Conservation (phyloP, 176 grass and related monocot species). For the Musa acuminata region DNA sequence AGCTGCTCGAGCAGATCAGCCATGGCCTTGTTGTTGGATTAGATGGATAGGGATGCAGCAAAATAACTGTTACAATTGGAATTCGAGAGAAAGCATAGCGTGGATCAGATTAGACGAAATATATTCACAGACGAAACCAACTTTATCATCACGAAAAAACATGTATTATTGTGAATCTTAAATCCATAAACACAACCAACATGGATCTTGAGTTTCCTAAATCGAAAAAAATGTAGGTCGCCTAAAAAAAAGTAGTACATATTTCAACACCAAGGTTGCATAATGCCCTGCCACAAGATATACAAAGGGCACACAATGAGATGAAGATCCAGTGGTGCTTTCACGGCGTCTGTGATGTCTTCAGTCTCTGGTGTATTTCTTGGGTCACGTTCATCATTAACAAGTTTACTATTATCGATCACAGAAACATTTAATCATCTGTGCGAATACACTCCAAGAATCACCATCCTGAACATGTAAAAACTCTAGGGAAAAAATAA, state of each 20-base stretch:
- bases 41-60: too few species aligned
- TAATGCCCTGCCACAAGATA: not conserved
- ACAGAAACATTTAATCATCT: not conserved
- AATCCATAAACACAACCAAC: not conserved
- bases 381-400: not conserved
- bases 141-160: not conserved
- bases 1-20: too few species aligned
- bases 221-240: not conserved
- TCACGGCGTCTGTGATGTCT: not conserved
- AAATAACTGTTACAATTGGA: too few species aligned
- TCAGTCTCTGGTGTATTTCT: not conserved
- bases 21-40: too few species aligned
- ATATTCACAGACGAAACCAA: too few species aligned
- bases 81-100: too few species aligned
- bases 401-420: not conserved
- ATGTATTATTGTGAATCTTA: not conserved
- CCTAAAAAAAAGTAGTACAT: not conserved
- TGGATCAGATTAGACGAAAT: too few species aligned
- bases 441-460: too few species aligned
- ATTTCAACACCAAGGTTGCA: not conserved
- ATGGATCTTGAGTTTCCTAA: not conserved
- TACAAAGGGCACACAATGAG: not conserved
- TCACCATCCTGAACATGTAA: too few species aligned
- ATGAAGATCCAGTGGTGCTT: not conserved
- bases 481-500: too few species aligned